A percentile compares a stretch with the other conserved stretches of the same genome.
These are phyloP conservation scores for Aeminium ludgeri DNA, from an alignment of 495 filamentous ascomycete species.

Conservation along the genomic window DNA sequence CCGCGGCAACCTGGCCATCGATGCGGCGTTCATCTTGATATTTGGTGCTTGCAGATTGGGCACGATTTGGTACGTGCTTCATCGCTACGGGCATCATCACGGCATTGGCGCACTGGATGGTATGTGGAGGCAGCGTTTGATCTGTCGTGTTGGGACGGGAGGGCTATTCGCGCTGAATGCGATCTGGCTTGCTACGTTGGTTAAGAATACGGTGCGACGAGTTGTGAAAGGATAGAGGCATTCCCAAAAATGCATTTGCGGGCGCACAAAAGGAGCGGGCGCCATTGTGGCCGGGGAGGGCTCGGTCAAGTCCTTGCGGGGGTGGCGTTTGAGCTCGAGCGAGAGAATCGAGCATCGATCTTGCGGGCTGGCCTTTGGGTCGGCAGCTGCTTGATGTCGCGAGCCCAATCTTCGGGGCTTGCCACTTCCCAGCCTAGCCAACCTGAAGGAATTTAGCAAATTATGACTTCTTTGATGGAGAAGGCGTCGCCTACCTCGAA, in stretches of 20 bases:
- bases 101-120: slow-evolving; percentile 1
- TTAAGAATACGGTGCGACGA: neutral
- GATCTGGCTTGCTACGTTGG: slow-evolving; percentile 1
- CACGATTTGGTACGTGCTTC: neutral
- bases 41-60: slow-evolving; percentile 1
- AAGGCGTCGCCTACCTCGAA: slow-evolving; percentile 4
- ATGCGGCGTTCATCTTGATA: neutral
- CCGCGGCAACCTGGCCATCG: neutral
- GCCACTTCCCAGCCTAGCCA: slow-evolving; percentile 19
- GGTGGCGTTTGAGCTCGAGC: no score
- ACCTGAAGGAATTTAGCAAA: no score
- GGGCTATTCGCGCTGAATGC: slow-evolving; percentile 1
- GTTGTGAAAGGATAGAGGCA: neutral
- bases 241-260: no score
- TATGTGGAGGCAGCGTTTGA: slow-evolving; percentile 1
- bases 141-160: slow-evolving; percentile 3
- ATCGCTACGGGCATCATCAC: slow-evolving; percentile 3
- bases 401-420: slow-evolving; percentile 16
- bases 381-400: slow-evolving; percentile 22
- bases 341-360: no score
- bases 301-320: no score
- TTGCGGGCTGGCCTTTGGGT: neutral
- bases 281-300: no score
- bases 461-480: no score
- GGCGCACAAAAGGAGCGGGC: no score